Evolutionary conservation across 106 monocot genomes (phyloP), one percentile per base, ranked within the genome.

Genomic region (Dioscorea zingiberensis): DNA sequence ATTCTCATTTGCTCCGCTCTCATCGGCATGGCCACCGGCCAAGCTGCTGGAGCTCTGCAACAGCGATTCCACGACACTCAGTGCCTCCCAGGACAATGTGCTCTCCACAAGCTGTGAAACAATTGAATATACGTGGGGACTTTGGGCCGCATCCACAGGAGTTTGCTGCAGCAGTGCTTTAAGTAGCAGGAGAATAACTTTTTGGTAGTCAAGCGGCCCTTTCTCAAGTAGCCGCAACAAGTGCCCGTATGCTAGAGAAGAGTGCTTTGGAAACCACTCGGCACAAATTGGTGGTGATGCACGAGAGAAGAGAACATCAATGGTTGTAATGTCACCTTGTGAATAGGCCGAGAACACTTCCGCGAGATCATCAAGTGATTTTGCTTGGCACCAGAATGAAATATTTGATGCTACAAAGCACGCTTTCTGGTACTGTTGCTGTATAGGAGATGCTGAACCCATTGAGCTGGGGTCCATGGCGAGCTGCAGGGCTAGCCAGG

Each of bases 91-190:
- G 45, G 84, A 93, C 24, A 98, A 65, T 10, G 80, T 78, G 71
- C 93, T 93, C 61, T 98, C 98, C 24, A 98, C 93, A 2, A 98
- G 84, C 78, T 93, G 98, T 0, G 93, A 93, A 13, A 98, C 98
- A 25, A 93, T 85, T 56, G 77, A 81, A 47, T 93, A 98, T 3
- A 98, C 93, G 47, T 86, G 93, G 2, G 98, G 98, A 71, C 89
- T 93, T 76, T 98, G 98, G n/a, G 82, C 81, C 7, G 86, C 89
- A 68, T 98, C 98, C 18, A 98, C 84, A 3, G 89, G 84, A 25
- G 93, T 80, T 68, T 89, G 93, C 65, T 98, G 93, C 19, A 98
- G 82, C 44, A 98, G 67, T 19, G 93, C 88, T 77, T 98, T 98
- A n/a, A 98, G 98, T 73, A 93, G 58, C 53, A 92, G 21, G 21